Percentiles rank a stretch among this genome's conserved stretches.
Conservation (phyloP, 352 stramenopile genomes). For the Plasmopara halstedii region DNA sequence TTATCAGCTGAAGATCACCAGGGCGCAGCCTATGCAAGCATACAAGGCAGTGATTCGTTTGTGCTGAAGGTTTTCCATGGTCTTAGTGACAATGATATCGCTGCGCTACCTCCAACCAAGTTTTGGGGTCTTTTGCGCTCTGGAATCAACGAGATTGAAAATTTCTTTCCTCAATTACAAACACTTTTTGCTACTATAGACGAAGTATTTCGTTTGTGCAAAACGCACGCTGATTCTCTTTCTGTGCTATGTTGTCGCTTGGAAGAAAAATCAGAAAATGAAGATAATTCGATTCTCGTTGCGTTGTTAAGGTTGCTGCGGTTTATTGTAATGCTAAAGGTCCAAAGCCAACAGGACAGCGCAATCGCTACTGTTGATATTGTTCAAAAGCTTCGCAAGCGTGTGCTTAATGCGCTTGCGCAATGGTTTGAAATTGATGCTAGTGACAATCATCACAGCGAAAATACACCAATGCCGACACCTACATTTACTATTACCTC, state of each 20-base stretch:
- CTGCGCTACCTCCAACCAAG: constrained; percentile 3
- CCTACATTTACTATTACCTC: constrained; percentile 52
- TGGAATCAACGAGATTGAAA: constrained; percentile 20
- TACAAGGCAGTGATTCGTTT: not conserved
- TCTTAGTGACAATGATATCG: constrained; percentile 12
- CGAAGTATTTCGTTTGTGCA: constrained; percentile 29
- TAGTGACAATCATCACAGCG: constrained; percentile 6
- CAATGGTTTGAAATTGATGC: constrained; percentile 38
- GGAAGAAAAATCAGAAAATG: constrained; percentile 3
- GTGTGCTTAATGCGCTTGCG: constrained; percentile 28
- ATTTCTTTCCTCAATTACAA: constrained; percentile 41
- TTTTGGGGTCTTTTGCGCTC: constrained; percentile 10
- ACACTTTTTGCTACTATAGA: constrained; percentile 21
- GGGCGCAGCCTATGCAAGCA: not conserved
- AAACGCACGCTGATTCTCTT: constrained; percentile 24
- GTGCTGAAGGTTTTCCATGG: constrained; percentile 9
- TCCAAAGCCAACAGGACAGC: constrained; percentile 5
- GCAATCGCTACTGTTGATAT: constrained; percentile 9
- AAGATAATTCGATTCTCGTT: constrained; percentile 8
- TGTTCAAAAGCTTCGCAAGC: constrained; percentile 21
- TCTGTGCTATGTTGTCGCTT: constrained; percentile 17
- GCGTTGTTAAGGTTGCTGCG: constrained; percentile 17
- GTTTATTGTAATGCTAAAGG: constrained; percentile 15
- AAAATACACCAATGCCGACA: constrained; percentile 14
- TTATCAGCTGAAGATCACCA: constrained; percentile 14